Percentiles rank a stretch among this genome's conserved stretches.
Conservation (phyloP, 768 basidiomycete species). For the Xerocomellus chrysenteron region DNA sequence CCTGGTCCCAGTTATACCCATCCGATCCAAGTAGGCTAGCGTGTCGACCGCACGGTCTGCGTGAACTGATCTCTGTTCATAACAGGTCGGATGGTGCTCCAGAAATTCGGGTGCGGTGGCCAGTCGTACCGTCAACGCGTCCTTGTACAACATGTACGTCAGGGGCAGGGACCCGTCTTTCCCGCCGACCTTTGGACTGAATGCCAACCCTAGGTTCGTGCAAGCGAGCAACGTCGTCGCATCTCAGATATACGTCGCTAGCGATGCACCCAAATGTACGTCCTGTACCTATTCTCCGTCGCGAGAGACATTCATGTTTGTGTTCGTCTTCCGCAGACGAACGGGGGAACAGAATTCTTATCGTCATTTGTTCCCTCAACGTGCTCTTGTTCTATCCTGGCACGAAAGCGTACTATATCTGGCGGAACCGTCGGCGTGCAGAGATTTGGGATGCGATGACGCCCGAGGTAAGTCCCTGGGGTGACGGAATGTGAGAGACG, state of each 20-base stretch:
- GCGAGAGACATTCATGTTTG: neutral
- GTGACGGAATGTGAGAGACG: neutral
- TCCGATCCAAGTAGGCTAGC: conserved; percentile 42
- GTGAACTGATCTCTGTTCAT: neutral
- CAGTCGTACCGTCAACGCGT: conserved; percentile 58
- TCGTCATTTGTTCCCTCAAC: conserved; percentile 51
- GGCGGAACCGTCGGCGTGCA: conserved; percentile 54
- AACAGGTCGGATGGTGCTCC: conserved; percentile 55
- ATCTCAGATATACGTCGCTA: conserved; percentile 55
- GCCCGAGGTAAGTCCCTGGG: conserved; percentile 35
- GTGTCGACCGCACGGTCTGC: neutral
- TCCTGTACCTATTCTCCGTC: neutral
- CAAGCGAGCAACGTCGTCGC: conserved; percentile 46
- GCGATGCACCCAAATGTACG: conserved; percentile 58
- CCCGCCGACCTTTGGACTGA: neutral
- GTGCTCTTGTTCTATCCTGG: conserved; percentile 51
- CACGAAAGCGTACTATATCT: conserved; percentile 55
- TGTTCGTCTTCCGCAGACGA: conserved; percentile 37
- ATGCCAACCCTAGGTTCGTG: conserved; percentile 34
- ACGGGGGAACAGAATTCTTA: conserved; percentile 57
- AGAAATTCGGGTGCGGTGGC: conserved; percentile 60
- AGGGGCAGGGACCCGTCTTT: neutral
- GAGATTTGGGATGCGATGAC: conserved; percentile 61
- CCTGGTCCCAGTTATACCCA: conserved; percentile 40
- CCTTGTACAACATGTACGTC: conserved; percentile 54